These are phyloP conservation scores for Mycena rebaudengoi DNA, from an alignment of 768 basidiomycete species.

Conservation along the genomic window DNA sequence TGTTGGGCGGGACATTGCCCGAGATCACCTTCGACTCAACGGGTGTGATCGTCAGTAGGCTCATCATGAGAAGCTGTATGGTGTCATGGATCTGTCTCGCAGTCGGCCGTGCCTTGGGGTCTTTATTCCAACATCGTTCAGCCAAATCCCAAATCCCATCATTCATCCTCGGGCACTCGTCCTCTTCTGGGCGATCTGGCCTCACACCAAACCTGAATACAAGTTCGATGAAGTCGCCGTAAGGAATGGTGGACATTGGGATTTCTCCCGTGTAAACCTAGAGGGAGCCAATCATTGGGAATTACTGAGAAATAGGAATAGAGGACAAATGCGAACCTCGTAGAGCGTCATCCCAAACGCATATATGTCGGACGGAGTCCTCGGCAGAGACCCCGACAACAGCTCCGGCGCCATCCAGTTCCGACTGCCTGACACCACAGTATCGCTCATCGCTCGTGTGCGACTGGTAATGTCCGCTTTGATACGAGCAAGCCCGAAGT, in stretches of 20 bases:
- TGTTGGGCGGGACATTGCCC: not conserved
- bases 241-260: constrained; percentile 21
- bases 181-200: constrained; percentile 32
- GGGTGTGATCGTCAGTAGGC: not conserved
- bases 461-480: constrained; percentile 34
- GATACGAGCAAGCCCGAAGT: constrained; percentile 37
- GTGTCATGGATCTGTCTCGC: constrained; percentile 3
- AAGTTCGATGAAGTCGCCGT: constrained; percentile 23
- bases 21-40: not conserved
- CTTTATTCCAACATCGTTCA: constrained; percentile 31
- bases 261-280: constrained; percentile 28
- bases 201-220: constrained; percentile 23
- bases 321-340: constrained; percentile 25
- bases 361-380: constrained; percentile 29
- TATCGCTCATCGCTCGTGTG: not conserved
- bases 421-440: constrained; percentile 21
- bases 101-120: constrained; percentile 25
- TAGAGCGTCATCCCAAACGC: constrained; percentile 36
- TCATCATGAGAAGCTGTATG: constrained; percentile 1
- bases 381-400: constrained; percentile 25
- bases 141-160: constrained; percentile 33
- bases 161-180: constrained; percentile 29
- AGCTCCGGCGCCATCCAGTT: constrained; percentile 39
- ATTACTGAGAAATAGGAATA: not conserved
- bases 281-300: not conserved